Conservation (phyloP, 257 asterid species). For the Rehmannia glutinosa region DNA sequence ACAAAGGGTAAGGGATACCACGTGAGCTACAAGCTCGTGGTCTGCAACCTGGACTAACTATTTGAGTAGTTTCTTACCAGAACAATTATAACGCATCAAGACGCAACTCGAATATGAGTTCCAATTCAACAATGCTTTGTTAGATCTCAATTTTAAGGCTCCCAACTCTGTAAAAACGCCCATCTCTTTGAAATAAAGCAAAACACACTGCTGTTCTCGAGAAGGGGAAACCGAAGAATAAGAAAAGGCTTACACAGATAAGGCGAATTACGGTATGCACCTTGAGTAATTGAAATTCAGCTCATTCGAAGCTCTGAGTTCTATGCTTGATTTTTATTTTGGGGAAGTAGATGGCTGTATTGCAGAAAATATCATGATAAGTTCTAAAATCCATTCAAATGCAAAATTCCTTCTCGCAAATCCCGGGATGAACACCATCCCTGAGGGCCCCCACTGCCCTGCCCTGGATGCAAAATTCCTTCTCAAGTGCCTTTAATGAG, state of each 20-base stretch:
- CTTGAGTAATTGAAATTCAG: not conserved
- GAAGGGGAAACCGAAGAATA: not conserved
- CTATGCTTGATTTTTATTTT: not conserved
- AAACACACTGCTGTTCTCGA: not conserved
- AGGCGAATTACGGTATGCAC: not conserved
- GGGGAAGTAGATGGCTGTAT: not conserved
- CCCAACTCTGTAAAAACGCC: not conserved
- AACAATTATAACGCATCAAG: not conserved
- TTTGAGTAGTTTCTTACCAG: not conserved
- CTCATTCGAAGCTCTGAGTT: too few relatives aligned
- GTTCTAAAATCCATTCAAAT: not conserved
- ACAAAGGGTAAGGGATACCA: too few relatives aligned
- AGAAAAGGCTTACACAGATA: not conserved
- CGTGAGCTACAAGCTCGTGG: too few relatives aligned
- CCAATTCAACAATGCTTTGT: not conserved
- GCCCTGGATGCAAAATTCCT: too few relatives aligned
- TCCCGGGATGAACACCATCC: too few relatives aligned
- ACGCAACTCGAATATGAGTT: not conserved
- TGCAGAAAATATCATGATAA: too few relatives aligned
- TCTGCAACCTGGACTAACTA: not conserved
- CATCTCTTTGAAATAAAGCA: not conserved
- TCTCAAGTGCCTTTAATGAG: not conserved
- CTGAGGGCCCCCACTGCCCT: too few relatives aligned
- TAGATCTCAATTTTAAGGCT: not conserved
- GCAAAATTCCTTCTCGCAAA: not conserved